Evolutionary conservation across 257 asterid species (phyloP), one percentile per base, ranked within the genome.

Genomic region (Solanum rostratum): DNA sequence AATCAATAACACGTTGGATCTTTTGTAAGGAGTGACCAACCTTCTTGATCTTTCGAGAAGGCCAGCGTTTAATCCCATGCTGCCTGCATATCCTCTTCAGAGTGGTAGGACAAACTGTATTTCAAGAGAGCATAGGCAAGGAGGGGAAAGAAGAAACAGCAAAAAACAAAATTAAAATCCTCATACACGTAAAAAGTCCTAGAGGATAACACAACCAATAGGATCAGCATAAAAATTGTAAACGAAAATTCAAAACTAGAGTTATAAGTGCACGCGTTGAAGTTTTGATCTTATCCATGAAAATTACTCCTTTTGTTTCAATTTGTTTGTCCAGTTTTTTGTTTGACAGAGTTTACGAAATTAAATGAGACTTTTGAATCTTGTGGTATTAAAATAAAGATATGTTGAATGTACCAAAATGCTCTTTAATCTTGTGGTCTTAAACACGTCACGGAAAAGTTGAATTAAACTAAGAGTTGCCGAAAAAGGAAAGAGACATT

Each of bases 61-160:
- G 99, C 99, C 99, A 96, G 49, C 99, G 98, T 69, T 92, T 93
- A 46, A 96, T 94, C 20, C 98, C 98, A 24, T 94, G 93, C 81
- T 93, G 97, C 88, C 99, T 89, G 92, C 99, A 96, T 92, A 96
- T 94, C 92, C 98, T 92, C 95, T 96, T 96, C 94, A 96, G 89
- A 12, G 99, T 96, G 33, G 99, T 96, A 30, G 98, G 98, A 82
- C 99, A 96, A 85, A 96, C 99, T 96, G 94, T 78, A 49, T 24
- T 78, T 29, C 81, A 46, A 74, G 60, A 74, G 79, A 22, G 79
- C 30, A 74, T 27, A 46, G 41, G 60, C 29, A 74, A 16, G 45
- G 43, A 9, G 82, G 27, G 62, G 45, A 20, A 10, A 30, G 50
- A 84, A 80, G 60, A 84, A 54, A 53, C 37, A 60, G 63, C 43